Evolutionary conservation across 2,329 filamentous ascomycete genomes (phyloP).

Genomic region (Verticillium albo-atrum): DNA sequence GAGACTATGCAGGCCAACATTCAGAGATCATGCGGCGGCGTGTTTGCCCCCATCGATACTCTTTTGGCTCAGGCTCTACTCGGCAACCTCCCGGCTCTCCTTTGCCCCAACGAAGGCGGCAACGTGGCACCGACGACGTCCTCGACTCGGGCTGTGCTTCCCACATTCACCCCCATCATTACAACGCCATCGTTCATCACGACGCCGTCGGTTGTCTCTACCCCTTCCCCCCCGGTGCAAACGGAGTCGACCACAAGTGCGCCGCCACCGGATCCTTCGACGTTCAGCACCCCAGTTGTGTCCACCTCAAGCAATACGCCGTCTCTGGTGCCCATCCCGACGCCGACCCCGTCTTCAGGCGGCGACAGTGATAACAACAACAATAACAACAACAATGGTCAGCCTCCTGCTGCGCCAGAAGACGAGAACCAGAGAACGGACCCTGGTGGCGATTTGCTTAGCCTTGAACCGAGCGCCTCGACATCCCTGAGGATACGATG

Average conservation of each 20-base stretch:
- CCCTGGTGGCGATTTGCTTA: background rate
- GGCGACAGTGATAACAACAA: background rate
- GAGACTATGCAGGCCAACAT: conserved; percentile 21
- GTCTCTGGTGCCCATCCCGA: background rate
- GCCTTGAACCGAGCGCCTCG: background rate
- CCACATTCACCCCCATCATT: background rate
- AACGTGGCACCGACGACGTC: background rate
- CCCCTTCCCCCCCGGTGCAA: background rate
- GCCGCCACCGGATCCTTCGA: background rate
- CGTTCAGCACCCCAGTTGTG: background rate
- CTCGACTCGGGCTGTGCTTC: background rate
- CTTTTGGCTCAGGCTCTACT: conserved; percentile 30
- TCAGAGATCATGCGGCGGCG: conserved; percentile 18
- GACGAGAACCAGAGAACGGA: background rate
- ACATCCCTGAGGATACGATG: background rate
- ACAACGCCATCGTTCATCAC: background rate
- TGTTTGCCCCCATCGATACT: conserved; percentile 20
- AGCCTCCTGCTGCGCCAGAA: background rate
- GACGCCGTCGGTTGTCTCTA: background rate
- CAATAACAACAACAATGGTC: background rate
- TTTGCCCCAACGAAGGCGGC: conserved; percentile 21
- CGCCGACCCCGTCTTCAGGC: background rate
- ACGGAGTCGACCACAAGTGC: background rate
- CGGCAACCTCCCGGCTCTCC: conserved; percentile 28
- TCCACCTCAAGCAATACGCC: background rate